phyloP scores from a whole-genome alignment of 768 basidiomycete genomes.

The Russula compacta region DNA sequence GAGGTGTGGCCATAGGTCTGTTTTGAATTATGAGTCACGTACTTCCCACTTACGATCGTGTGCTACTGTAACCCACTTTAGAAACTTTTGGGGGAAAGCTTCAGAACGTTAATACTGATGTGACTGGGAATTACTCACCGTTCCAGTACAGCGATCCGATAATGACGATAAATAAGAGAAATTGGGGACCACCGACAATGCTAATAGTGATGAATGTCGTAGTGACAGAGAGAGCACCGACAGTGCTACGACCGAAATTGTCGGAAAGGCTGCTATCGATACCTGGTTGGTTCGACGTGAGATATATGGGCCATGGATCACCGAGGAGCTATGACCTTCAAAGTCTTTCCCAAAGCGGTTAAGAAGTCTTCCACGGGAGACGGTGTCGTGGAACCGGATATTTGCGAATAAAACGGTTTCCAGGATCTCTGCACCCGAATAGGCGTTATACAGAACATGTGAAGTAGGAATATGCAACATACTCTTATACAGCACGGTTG shows the following conservation, averaged over 20 bases:
- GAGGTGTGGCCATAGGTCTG: conserved; percentile 75
- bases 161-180: conserved; percentile 48
- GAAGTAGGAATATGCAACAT: neutral
- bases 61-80: conserved; percentile 2
- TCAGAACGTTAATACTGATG: neutral
- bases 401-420: conserved; percentile 80
- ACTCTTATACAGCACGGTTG: conserved; percentile 68
- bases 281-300: conserved; percentile 38
- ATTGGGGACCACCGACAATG: conserved; percentile 69
- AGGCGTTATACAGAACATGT: conserved; percentile 1
- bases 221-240: conserved; percentile 56
- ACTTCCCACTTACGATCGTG: neutral
- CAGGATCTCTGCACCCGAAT: conserved; percentile 39
- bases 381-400: conserved; percentile 89
- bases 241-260: conserved; percentile 72
- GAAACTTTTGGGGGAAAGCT: neutral
- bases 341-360: conserved; percentile 90
- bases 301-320: neutral
- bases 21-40: conserved; percentile 22
- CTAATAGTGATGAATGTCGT: conserved; percentile 72
- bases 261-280: conserved; percentile 79
- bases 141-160: conserved; percentile 63
- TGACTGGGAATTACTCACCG: conserved; percentile 33
- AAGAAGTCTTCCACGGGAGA: conserved; percentile 72
- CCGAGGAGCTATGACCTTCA: conserved; percentile 38